Conservation (phyloP, 225 moss, liverwort and hornwort genomes). For the Physcomitrium patens region DNA sequence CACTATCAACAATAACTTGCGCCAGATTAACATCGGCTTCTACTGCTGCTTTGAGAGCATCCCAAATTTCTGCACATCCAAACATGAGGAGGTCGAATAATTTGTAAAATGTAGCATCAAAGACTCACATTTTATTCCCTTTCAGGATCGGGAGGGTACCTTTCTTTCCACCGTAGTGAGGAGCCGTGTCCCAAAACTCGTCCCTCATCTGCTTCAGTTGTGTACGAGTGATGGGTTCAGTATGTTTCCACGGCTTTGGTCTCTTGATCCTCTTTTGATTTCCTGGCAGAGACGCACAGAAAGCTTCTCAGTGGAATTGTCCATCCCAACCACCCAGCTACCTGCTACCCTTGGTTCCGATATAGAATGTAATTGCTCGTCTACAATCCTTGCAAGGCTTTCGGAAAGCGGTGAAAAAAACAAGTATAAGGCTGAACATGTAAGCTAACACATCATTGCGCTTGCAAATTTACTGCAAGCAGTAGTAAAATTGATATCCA, state of each 20-base stretch:
- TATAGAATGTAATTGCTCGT: too few species aligned
- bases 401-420: too few species aligned
- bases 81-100: constrained; percentile 14
- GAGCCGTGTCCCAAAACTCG: constrained; percentile 99
- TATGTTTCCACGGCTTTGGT: constrained; percentile 94
- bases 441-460: neutral
- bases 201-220: constrained; percentile 98
- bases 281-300: constrained; percentile 55
- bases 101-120: neutral
- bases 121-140: neutral
- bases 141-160: constrained; percentile 44
- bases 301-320: constrained; percentile 30
- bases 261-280: constrained; percentile 91
- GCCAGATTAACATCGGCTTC: constrained; percentile 91
- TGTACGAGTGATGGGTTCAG: constrained; percentile 71
- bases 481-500: neutral
- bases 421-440: too few species aligned
- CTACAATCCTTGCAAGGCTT: too few species aligned
- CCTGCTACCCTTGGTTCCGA: constrained; percentile 11
- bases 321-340: constrained; percentile 9
- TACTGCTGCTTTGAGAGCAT: constrained; percentile 95
- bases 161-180: constrained; percentile 97
- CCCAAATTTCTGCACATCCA: constrained; percentile 91
- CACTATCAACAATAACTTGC: constrained; percentile 97
- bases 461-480: neutral